These are phyloP conservation scores for Ambrosia trifida DNA, from an alignment of 129 eudicot genomes.

Conservation along the genomic window DNA sequence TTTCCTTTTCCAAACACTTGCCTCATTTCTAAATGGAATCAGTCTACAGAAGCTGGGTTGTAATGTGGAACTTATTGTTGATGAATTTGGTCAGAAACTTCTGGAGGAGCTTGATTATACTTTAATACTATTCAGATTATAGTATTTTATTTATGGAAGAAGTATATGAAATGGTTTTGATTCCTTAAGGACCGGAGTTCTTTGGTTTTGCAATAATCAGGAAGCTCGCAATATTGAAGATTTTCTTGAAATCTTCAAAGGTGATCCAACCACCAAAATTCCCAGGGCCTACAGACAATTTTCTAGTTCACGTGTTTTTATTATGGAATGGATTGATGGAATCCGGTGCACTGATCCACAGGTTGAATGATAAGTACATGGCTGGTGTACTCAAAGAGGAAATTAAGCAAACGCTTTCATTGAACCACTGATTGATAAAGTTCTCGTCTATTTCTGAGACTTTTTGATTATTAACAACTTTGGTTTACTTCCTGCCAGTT, in stretches of 20 bases:
- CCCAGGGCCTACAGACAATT: constrained; percentile 83
- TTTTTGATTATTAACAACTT: no score
- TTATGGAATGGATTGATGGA: constrained; percentile 99
- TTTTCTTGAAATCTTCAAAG: constrained; percentile 86
- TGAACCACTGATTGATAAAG: no score
- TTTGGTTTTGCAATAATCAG: constrained; percentile 39
- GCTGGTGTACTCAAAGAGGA: no score
- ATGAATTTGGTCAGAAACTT: constrained; percentile 98
- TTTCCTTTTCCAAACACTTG: constrained; percentile 92
- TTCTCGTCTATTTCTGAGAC: no score
- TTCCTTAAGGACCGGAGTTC: constrained; percentile 7
- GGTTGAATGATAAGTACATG: constrained; percentile 52
- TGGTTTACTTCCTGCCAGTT: no score
- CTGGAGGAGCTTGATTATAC: constrained; percentile 99
- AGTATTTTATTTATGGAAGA: neutral
- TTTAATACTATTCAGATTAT: constrained; percentile 57
- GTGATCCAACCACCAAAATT: constrained; percentile 93
- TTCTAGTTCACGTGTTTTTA: constrained; percentile 91
- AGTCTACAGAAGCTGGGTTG: constrained; percentile 96
- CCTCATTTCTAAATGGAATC: constrained; percentile 94
- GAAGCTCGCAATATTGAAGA: constrained; percentile 99
- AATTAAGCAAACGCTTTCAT: no score
- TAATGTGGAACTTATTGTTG: constrained; percentile 98
- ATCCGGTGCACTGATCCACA: constrained; percentile 97
- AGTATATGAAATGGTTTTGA: neutral